Evolutionary conservation across 345 rosid genomes (phyloP), one percentile per base, ranked within the genome.

Genomic region (Brassica rapa): DNA sequence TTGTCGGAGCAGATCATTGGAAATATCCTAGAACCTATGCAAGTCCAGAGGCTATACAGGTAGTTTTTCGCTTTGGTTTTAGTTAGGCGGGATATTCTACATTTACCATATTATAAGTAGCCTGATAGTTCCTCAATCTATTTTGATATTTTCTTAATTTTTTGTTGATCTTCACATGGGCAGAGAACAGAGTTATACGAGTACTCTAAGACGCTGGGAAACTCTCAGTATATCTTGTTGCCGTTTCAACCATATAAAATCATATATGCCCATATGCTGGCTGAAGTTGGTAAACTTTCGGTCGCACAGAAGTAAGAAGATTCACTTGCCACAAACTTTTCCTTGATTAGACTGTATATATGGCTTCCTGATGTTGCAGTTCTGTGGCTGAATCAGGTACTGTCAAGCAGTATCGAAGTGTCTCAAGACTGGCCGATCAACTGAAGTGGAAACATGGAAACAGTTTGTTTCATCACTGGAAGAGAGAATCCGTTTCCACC

Each of bases 181-280:
- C 95, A 95, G 99, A 91, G 99, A 85, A 96, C 99, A 1, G 99
- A 96, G 85, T 82, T 96, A 27, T 93, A 90, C 77, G 99, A 96
- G 84, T 96, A 96, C 77, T 88, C 99, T 2, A 96, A 89, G 89
- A 88, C 90, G 80, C 89, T 90, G 49, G 99, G 99, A 66, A 96
- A 96, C 86, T 86, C 99, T 85, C 99, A 96, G 87, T 93, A 84
- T 81, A 85, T 84, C 74, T 79, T 96, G 83, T 86, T 83, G 62
- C 93, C 96, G 9, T 91, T 96, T 90, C 99, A 93, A 84, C 98
- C 98, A 19, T 96, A 96, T 76, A 96, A 96, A 83, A 77, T 96
- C 78, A 70, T 96, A 68, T 96, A 96, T 85, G 99, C 99, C n/a
- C 80, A 88, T 85, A 96, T 96, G 99, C 87, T 96, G 71, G 93